Conservation (phyloP, 2,329 filamentous ascomycete genomes). For the Chrysoporthe austroafricana region DNA sequence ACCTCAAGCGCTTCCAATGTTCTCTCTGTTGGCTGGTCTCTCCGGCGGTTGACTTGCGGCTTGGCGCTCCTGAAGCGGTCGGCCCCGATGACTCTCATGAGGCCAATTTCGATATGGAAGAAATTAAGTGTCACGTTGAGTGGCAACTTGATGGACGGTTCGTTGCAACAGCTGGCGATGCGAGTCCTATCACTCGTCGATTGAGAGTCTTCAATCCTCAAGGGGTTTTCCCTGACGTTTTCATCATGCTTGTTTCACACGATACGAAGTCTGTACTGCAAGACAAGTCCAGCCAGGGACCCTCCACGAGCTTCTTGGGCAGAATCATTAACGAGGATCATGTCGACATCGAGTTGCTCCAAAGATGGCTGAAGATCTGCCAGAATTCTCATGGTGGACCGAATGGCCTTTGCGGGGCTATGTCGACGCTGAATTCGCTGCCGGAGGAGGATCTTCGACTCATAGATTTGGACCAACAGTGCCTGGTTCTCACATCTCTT, state of each 20-base stretch:
- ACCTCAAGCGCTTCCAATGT: background rate
- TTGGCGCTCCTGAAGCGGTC: background rate
- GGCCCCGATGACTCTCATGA: background rate
- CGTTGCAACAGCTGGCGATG: background rate
- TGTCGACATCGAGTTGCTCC: background rate
- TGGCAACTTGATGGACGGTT: conserved; percentile 6
- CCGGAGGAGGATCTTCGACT: background rate
- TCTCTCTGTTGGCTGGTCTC: background rate
- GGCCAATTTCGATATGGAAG: background rate
- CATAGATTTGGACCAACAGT: background rate
- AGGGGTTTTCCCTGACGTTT: background rate
- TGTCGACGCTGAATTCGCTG: background rate
- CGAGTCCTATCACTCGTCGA: background rate
- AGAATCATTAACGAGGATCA: conserved; percentile 5
- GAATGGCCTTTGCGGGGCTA: background rate
- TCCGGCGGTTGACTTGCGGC: background rate
- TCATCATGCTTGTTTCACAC: conserved; percentile 5
- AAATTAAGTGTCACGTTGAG: background rate
- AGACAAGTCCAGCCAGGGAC: background rate
- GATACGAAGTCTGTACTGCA: background rate
- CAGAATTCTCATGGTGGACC: background rate
- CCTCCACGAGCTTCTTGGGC: background rate
- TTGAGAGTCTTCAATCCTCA: background rate
- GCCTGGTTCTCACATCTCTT: background rate
- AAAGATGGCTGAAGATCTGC: conserved; percentile 6